A percentile compares a stretch with the other conserved stretches of the same genome.
These are phyloP conservation scores for Pseudopyrenochaeta lycopersici DNA, from an alignment of 2,329 filamentous ascomycete genomes.

Conservation along the genomic window DNA sequence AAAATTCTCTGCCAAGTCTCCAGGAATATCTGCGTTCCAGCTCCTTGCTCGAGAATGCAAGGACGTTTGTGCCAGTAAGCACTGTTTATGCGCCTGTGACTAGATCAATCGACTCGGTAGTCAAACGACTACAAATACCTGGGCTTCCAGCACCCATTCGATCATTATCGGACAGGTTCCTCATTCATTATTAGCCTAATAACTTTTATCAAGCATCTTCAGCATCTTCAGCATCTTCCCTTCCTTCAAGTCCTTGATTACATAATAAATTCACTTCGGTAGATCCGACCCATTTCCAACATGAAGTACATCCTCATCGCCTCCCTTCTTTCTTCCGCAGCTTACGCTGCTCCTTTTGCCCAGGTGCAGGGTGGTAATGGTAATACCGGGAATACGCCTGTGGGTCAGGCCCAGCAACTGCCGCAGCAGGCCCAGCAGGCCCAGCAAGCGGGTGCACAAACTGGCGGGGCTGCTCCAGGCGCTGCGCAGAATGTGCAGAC, in stretches of 20 bases:
- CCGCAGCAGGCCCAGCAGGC: too few species aligned
- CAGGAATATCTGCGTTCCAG: conserved; percentile 16
- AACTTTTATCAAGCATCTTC: conserved; percentile 31
- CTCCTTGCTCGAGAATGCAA: conserved; percentile 6
- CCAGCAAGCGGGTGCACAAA: neutral
- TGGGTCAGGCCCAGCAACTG: conserved; percentile 11
- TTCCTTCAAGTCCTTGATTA: conserved; percentile 10
- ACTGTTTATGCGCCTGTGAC: conserved; percentile 14
- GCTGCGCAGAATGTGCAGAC: conserved; percentile 13
- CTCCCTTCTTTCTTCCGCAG: conserved; percentile 43
- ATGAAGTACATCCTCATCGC: conserved; percentile 50
- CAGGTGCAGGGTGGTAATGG: conserved; percentile 27
- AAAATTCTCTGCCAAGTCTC: conserved; percentile 27
- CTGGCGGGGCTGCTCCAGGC: neutral
- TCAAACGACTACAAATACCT: conserved; percentile 35
- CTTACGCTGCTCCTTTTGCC: conserved; percentile 41
- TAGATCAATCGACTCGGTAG: neutral
- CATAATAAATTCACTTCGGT: conserved; percentile 22
- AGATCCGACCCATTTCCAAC: conserved; percentile 31
- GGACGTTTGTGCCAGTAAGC: conserved; percentile 7
- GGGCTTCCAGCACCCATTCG: conserved; percentile 12
- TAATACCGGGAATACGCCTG: conserved; percentile 6
- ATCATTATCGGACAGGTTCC: conserved; percentile 40
- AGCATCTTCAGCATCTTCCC: conserved; percentile 14
- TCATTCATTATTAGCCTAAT: conserved; percentile 36